Evolutionary conservation across 495 filamentous ascomycete genomes (phyloP).

Genomic region (Xylaria scruposa): DNA sequence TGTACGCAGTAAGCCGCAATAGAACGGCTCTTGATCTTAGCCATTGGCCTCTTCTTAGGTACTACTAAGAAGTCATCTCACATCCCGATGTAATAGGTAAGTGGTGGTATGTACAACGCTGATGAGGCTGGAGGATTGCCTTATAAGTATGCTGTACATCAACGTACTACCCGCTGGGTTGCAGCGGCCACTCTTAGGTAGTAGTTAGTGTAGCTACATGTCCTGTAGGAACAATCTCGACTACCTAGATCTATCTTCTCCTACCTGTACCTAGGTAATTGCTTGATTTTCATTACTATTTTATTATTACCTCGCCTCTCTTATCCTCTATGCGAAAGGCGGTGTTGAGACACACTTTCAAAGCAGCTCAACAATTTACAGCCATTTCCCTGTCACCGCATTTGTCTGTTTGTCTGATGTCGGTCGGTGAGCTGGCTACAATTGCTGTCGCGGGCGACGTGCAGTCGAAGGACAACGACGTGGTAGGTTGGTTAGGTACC

Average conservation of each 20-base stretch:
- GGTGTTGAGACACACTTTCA: neutral
- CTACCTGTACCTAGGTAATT: neutral
- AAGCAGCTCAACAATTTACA: neutral
- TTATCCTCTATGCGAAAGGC: neutral
- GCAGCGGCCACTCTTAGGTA: neutral
- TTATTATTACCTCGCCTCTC: neutral
- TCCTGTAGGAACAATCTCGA: constrained; percentile 5
- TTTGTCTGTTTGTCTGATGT: neutral
- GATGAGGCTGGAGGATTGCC: constrained; percentile 9
- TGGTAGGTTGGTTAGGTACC: constrained; percentile 29
- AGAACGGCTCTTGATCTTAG: constrained; percentile 20
- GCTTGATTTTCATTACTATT: too few relatives aligned
- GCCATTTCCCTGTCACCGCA: constrained; percentile 8
- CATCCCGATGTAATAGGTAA: neutral
- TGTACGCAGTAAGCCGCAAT: constrained; percentile 21
- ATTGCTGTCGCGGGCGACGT: constrained; percentile 25
- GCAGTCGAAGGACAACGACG: constrained; percentile 28
- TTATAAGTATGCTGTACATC: neutral
- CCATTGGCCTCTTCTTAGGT: constrained; percentile 4
- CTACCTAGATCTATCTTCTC: neutral
- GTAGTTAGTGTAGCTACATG: neutral
- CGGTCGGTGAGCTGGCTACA: constrained; percentile 29
- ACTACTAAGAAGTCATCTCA: neutral
- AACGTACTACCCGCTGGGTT: neutral
- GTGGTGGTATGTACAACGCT: neutral